These are phyloP conservation scores for Solanum peruvianum DNA, from an alignment of 257 asterid genomes.

Conservation along the genomic window DNA sequence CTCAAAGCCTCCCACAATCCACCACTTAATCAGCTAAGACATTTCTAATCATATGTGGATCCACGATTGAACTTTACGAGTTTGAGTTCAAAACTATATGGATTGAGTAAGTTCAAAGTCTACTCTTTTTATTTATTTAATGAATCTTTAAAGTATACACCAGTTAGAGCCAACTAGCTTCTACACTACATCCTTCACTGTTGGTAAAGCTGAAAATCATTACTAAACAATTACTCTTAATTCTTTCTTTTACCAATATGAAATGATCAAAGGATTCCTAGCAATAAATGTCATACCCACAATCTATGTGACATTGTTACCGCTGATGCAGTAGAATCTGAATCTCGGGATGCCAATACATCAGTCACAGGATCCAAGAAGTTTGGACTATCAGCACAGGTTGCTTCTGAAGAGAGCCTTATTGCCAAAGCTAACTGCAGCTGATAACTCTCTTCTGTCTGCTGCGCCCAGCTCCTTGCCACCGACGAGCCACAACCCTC, in stretches of 20 bases:
- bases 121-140: background rate
- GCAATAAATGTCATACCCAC: slow-evolving; percentile 49
- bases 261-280: background rate
- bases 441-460: slow-evolving; percentile 96
- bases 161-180: background rate
- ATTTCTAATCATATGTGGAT: background rate
- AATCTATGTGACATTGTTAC: slow-evolving; percentile 81
- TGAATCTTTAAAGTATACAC: background rate
- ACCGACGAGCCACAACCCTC: slow-evolving; percentile 43
- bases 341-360: slow-evolving; percentile 30
- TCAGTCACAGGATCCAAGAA: slow-evolving; percentile 61
- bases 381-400: slow-evolving; percentile 75
- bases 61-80: background rate
- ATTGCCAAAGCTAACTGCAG: slow-evolving; percentile 90
- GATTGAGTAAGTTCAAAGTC: background rate
- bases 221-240: background rate
- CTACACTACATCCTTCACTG: background rate
- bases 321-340: slow-evolving; percentile 27
- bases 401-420: slow-evolving; percentile 78
- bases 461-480: slow-evolving; percentile 94
- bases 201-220: background rate
- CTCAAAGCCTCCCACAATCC: background rate
- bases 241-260: background rate
- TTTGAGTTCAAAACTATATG: background rate
- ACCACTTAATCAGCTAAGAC: background rate